A percentile compares a stretch with the other conserved stretches of the same genome.
Evolutionary conservation across 148 eudicot genomes (phyloP).

Genomic region (Tetragonia tetragonoides): DNA sequence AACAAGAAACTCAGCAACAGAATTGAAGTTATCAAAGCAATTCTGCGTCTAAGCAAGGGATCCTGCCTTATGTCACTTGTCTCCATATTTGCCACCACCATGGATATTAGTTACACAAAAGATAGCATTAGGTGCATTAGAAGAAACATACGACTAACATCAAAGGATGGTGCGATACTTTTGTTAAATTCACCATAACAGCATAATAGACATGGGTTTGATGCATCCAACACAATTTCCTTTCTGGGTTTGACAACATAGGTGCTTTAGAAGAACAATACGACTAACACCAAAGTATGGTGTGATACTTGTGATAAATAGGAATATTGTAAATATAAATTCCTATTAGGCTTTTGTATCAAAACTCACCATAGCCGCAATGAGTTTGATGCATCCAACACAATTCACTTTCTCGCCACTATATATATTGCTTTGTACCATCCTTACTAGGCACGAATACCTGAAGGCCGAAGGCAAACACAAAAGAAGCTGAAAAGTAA

Average conservation of each 20-base stretch:
- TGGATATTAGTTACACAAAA: slow-evolving; percentile 86
- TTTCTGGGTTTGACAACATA: neutral
- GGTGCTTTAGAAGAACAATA: slow-evolving; percentile 60
- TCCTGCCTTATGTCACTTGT: slow-evolving; percentile 97
- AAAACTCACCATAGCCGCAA: too few species aligned
- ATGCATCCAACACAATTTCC: too few species aligned
- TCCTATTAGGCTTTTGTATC: too few species aligned
- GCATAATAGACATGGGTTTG: too few species aligned
- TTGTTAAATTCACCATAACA: too few species aligned
- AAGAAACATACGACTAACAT: too few species aligned
- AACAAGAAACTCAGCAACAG: slow-evolving; percentile 84
- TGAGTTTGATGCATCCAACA: slow-evolving; percentile 84
- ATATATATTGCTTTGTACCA: slow-evolving; percentile 79
- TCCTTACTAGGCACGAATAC: slow-evolving; percentile 83
- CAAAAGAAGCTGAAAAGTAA: neutral
- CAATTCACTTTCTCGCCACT: slow-evolving; percentile 68
- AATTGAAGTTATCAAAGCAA: slow-evolving; percentile 85
- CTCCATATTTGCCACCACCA: slow-evolving; percentile 99
- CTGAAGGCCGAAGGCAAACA: slow-evolving; percentile 27
- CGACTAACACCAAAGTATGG: slow-evolving; percentile 67
- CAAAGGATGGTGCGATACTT: too few species aligned
- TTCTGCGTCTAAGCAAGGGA: slow-evolving; percentile 77
- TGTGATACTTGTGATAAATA: slow-evolving; percentile 78
- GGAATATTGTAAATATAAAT: too few species aligned
- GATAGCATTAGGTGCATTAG: slow-evolving; percentile 36